Base-by-base conservation (phyloP, 2,329 filamentous ascomycete genomes). In the Stachybotrys echinatus region DNA sequence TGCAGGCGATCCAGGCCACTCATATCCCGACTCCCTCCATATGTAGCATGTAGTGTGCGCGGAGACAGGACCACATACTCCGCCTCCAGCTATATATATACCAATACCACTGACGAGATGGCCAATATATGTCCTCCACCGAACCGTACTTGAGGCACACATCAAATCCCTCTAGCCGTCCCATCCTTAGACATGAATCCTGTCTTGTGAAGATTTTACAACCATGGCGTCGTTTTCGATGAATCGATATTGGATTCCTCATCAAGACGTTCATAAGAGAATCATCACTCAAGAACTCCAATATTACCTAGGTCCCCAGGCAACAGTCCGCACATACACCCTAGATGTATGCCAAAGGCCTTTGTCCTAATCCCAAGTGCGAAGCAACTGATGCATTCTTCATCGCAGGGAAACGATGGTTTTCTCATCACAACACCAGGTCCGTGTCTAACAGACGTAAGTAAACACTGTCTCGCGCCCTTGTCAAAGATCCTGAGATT, bases 221-320 rank as follows among this genome's bases (percentile, higher is more conserved):
- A n/a, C n/a, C n/a, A n/a, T n/a, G n/a, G n/a, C 27, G 5, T 14
- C 14, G 10, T 8, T 34, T 14, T 34, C 59, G 48, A 73, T 80
- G 69, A 83, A 83, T 64, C 74, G 71, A 59, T 84, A 82, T 65
- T 84, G 79, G 79, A 82, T 83, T 52, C 77, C 79, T 14, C 74
- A 79, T 52, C 65, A 75, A 52, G 78, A 81, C 50, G 83, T 83
- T 60, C 77, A 81, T 65, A 81, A 79, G 58, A 81, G 76, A 55
- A 74, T 83, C 55, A 82, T 83, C 58, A 80, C 73, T 21, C 72
- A 79, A 53, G 76, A 82, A 53, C 73, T 84, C 49, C 79, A 80
- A 54, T 80, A 73, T 51, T 79, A 80, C 58, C 72, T 83, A 38
- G 80, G 80, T 5, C 79, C 79, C 2, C 73, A 81, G 56, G 75